These are phyloP conservation scores for Chaetomium sp. DNA, from an alignment of 2,329 filamentous ascomycete genomes.

Conservation along the genomic window DNA sequence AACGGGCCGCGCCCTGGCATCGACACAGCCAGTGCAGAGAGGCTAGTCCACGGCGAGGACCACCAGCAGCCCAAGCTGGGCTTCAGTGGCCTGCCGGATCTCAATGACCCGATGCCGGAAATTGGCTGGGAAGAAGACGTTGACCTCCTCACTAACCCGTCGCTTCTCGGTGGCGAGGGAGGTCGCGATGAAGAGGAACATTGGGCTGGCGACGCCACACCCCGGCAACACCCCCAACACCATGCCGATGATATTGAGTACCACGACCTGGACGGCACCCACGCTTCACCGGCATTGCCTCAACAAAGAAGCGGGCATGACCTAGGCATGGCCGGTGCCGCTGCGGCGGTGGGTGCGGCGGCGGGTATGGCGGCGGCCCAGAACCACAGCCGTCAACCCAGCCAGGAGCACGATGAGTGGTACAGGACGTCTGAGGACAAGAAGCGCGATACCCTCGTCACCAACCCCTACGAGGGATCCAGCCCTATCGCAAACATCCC, in stretches of 20 bases:
- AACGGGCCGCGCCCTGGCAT: conserved; percentile 54
- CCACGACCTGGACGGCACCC: conserved; percentile 37
- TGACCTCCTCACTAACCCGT: conserved; percentile 83
- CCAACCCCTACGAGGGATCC: conserved; percentile 67
- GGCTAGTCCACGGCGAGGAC: conserved; percentile 55
- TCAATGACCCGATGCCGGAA: conserved; percentile 73
- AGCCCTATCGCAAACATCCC: conserved; percentile 62
- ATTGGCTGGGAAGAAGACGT: conserved; percentile 66
- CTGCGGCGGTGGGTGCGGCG: conserved; percentile 56
- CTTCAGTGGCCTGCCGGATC: conserved; percentile 69
- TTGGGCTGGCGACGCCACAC: conserved; percentile 60
- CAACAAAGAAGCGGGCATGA: conserved; percentile 44
- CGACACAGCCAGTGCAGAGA: conserved; percentile 61
- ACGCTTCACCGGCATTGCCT: conserved; percentile 34
- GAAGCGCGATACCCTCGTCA: conserved; percentile 67
- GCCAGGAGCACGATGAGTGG: conserved; percentile 65
- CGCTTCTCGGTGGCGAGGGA: conserved; percentile 74
- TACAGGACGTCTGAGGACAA: conserved; percentile 62
- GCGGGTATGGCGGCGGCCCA: conserved; percentile 50
- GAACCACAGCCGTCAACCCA: conserved; percentile 56
- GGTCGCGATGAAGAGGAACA: conserved; percentile 49
- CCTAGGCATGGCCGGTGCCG: conserved; percentile 49
- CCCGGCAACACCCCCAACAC: conserved; percentile 41
- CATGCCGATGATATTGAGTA: conserved; percentile 40
- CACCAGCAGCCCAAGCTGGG: conserved; percentile 59